phyloP scores from a whole-genome alignment of 257 asterid species.

The Przewalskia tangutica region DNA sequence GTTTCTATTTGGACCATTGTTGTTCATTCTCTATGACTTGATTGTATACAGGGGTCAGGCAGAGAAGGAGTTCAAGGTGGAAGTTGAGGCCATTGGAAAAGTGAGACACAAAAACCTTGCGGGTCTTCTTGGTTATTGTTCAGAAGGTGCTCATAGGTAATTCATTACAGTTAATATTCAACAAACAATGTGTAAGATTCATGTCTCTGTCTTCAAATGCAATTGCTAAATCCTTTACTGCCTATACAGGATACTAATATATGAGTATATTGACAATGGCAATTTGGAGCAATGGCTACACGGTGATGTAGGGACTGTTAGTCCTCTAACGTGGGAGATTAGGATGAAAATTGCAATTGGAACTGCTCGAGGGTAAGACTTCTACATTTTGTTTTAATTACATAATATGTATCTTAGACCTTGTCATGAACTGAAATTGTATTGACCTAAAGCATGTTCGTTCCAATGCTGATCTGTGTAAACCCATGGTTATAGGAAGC shows the following conservation, averaged over 20 bases:
- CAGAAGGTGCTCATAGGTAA: slow-evolving; percentile 85
- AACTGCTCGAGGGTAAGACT: slow-evolving; percentile 81
- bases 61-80: slow-evolving; percentile 90
- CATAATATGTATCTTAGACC: neutral
- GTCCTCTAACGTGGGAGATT: slow-evolving; percentile 93
- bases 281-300: slow-evolving; percentile 98
- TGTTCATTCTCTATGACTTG: neutral
- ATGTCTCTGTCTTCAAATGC: neutral
- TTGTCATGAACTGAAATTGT: neutral
- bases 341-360: slow-evolving; percentile 88
- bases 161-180: neutral
- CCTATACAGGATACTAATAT: slow-evolving; percentile 71
- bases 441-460: neutral
- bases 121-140: slow-evolving; percentile 84
- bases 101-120: slow-evolving; percentile 97
- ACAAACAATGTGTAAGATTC: no score
- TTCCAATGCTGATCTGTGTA: neutral
- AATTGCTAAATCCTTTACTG: slow-evolving; percentile 2
- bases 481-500: neutral
- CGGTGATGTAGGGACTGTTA: slow-evolving; percentile 81
- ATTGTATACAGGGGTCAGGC: slow-evolving; percentile 78
- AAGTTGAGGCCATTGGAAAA: slow-evolving; percentile 98
- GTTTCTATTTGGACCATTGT: neutral
- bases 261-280: slow-evolving; percentile 89
- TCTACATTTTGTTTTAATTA: neutral